phyloP scores from a whole-genome alignment of 2,329 filamentous ascomycete genomes.

The Aspergillus tubingensis region DNA sequence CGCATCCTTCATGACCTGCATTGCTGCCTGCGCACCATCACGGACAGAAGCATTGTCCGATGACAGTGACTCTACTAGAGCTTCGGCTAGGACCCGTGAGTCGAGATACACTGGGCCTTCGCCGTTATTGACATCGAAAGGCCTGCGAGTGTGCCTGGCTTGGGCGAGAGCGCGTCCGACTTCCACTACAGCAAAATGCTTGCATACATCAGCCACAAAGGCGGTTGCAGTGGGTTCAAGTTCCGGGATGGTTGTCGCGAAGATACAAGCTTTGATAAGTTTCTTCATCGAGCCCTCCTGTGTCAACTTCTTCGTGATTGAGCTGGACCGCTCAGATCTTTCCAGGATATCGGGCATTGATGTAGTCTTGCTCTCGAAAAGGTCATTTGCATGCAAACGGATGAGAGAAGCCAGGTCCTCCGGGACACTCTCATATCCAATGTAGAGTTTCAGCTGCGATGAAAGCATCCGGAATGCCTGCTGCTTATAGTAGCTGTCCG shows the following conservation, averaged over 20 bases:
- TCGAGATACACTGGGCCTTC: conserved; percentile 88
- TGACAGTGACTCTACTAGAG: conserved; percentile 83
- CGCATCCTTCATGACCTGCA: conserved; percentile 75
- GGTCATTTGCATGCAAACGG: conserved; percentile 84
- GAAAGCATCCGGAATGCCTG: conserved; percentile 88
- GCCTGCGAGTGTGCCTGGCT: conserved; percentile 71
- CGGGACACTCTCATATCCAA: conserved; percentile 82
- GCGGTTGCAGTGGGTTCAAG: conserved; percentile 73
- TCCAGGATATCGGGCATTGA: conserved; percentile 70
- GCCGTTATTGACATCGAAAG: conserved; percentile 81
- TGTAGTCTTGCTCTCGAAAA: conserved; percentile 71
- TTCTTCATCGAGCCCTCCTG: conserved; percentile 83
- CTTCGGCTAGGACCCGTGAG: conserved; percentile 82
- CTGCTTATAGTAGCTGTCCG: conserved; percentile 87
- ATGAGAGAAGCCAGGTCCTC: conserved; percentile 86
- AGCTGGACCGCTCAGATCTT: conserved; percentile 75
- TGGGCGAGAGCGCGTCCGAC: conserved; percentile 82
- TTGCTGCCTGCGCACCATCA: conserved; percentile 76
- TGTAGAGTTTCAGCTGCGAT: conserved; percentile 83
- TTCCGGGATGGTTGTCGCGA: conserved; percentile 77
- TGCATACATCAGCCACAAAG: conserved; percentile 78
- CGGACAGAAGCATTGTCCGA: conserved; percentile 80
- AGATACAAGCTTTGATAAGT: conserved; percentile 84
- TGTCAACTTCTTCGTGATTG: conserved; percentile 80
- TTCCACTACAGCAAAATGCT: conserved; percentile 88